A percentile compares a stretch with the other conserved stretches of the same genome.
phyloP scores from a whole-genome alignment of 306 rosid genomes.

The Luffa acutangula region DNA sequence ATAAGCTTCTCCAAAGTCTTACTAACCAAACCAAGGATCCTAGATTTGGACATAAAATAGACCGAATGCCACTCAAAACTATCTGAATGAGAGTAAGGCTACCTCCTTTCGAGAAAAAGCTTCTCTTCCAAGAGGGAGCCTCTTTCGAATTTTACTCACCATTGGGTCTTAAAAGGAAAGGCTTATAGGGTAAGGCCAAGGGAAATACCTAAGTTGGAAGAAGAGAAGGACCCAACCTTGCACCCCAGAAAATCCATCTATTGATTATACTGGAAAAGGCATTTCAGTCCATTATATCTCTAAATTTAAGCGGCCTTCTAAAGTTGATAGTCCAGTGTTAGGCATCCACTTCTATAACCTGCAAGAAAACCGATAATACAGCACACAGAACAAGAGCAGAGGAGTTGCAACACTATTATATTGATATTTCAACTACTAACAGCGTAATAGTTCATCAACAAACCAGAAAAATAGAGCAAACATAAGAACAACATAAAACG shows the following conservation, averaged over 20 bases:
- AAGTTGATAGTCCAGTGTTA: not conserved
- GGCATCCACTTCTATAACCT: too few relatives aligned
- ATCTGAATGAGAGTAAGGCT: not conserved
- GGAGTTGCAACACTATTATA: too few relatives aligned
- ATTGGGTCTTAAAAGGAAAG: not conserved
- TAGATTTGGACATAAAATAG: not conserved
- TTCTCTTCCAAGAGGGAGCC: not conserved
- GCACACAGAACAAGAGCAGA: too few relatives aligned
- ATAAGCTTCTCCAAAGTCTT: not conserved
- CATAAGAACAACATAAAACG: too few relatives aligned
- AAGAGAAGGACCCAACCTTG: not conserved
- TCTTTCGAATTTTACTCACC: not conserved
- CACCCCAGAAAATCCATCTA: not conserved
- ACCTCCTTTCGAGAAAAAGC: not conserved
- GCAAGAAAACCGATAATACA: too few relatives aligned
- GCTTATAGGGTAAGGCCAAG: not conserved
- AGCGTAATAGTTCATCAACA: too few relatives aligned
- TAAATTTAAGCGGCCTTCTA: not conserved
- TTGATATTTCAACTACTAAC: too few relatives aligned
- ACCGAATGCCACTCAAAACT: not conserved
- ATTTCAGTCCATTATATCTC: not conserved
- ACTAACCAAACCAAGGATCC: not conserved
- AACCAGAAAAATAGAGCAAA: too few relatives aligned
- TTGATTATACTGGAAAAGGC: not conserved
- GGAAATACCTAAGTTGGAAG: not conserved